Evolutionary conservation across 1,139 yeast species (phyloP).

Genomic region (Hemisphaericaspora xylofermentans): DNA sequence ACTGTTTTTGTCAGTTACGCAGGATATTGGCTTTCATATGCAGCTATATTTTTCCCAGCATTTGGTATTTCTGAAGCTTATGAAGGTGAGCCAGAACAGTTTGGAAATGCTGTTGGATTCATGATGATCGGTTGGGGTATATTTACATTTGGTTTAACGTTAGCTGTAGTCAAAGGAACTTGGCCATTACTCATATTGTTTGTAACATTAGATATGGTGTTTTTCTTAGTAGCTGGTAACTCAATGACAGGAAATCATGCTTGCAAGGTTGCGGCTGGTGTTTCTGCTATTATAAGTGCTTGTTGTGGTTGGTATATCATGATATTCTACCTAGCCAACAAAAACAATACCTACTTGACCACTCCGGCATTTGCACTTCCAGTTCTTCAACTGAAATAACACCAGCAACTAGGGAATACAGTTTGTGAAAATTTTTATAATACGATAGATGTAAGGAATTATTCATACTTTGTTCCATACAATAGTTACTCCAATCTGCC

Average conservation of each 20-base stretch:
- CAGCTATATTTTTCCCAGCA: constrained; percentile 28
- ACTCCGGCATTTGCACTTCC: constrained; percentile 4
- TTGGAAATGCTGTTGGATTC: background rate
- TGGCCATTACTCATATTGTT: background rate
- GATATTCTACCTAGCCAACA: constrained; percentile 22
- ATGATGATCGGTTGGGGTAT: background rate
- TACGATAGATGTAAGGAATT: too few species aligned
- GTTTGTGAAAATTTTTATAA: too few species aligned
- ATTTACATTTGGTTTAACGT: background rate
- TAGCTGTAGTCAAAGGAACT: background rate
- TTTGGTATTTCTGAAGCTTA: constrained; percentile 33
- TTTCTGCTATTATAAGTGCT: constrained; percentile 55
- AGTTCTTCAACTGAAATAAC: background rate
- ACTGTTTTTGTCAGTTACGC: constrained; percentile 38
- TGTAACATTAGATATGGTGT: constrained; percentile 38
- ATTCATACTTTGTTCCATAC: too few species aligned
- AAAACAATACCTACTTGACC: constrained; percentile 24
- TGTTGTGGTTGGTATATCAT: constrained; percentile 54
- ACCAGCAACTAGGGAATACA: too few species aligned
- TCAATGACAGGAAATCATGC: constrained; percentile 45
- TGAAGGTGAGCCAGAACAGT: constrained; percentile 13
- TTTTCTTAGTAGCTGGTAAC: constrained; percentile 54
- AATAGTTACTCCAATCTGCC: too few species aligned
- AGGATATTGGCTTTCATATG: constrained; percentile 40
- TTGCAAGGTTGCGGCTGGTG: constrained; percentile 58